phyloP scores from a whole-genome alignment of 1,139 yeast species.

The Hemisphaericaspora subhashii region DNA sequence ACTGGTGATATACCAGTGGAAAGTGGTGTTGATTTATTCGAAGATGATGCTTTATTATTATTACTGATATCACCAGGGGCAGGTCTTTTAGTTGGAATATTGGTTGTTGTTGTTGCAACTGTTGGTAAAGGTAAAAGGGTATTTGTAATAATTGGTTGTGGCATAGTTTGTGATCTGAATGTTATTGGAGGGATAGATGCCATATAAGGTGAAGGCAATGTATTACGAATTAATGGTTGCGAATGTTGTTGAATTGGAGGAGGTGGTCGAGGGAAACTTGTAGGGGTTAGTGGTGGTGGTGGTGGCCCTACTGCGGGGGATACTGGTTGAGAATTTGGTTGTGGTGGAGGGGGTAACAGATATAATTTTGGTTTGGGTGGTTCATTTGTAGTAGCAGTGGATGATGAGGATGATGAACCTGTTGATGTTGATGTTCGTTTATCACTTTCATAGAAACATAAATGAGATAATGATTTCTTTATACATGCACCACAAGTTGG shows the following conservation, averaged over 20 bases:
- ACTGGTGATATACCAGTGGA: conserved; percentile 2
- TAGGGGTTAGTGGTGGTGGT: neutral
- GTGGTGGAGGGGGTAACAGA: conserved; percentile 2
- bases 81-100: neutral
- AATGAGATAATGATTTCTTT: conserved; percentile 70
- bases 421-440: neutral
- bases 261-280: neutral
- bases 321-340: neutral
- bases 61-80: too few relatives aligned
- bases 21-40: neutral
- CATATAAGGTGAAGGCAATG: neutral
- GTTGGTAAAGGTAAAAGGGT: neutral
- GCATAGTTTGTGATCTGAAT: neutral
- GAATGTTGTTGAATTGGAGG: neutral
- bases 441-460: conserved; percentile 56
- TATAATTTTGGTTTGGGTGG: neutral
- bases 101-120: neutral
- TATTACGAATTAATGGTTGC: neutral
- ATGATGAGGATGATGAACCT: neutral
- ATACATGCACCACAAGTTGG: conserved; percentile 76
- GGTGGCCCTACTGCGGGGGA: neutral
- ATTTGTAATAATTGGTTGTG: neutral
- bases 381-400: neutral
- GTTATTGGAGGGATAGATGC: neutral
- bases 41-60: neutral